A percentile compares a stretch with the other conserved stretches of the same genome.
Evolutionary conservation across 805 yeast species (phyloP).

Genomic region (Kodamaea kaohsiungensis): DNA sequence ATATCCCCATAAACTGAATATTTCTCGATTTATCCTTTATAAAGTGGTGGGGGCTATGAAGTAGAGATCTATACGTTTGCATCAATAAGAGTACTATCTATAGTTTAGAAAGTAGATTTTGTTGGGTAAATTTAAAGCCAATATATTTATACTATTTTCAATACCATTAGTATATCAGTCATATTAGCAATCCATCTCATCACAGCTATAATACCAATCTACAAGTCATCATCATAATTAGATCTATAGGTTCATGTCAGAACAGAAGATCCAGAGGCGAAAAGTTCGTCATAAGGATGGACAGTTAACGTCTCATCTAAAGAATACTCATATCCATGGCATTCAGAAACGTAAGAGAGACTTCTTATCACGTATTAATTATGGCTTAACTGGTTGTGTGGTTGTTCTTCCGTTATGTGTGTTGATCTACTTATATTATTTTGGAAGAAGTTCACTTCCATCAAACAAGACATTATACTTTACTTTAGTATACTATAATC

Average conservation of each 20-base stretch:
- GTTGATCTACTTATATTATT: conserved; percentile 24
- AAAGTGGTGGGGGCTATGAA: background rate
- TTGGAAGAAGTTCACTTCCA: conserved; percentile 26
- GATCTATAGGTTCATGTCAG: background rate
- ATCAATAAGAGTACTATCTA: background rate
- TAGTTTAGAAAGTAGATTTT: background rate
- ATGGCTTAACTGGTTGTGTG: conserved; percentile 32
- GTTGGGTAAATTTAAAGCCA: background rate
- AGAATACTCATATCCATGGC: conserved; percentile 33
- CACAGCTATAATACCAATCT: background rate
- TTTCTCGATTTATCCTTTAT: background rate
- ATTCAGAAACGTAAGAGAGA: conserved; percentile 38
- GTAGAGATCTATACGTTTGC: background rate
- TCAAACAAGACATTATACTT: conserved; percentile 32
- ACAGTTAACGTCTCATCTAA: conserved; percentile 26
- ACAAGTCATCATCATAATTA: background rate
- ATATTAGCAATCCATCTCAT: background rate
- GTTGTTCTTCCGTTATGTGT: conserved; percentile 36
- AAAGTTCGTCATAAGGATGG: conserved; percentile 14
- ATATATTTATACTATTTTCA: no score
- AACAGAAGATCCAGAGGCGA: conserved; percentile 24
- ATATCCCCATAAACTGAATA: background rate
- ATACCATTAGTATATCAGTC: no score
- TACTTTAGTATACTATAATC: conserved; percentile 31
- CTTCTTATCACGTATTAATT: conserved; percentile 38